Percentiles rank a stretch among this genome's conserved stretches.
phyloP scores from a whole-genome alignment of 768 basidiomycete species.

The Xerocomellus chrysenteron region DNA sequence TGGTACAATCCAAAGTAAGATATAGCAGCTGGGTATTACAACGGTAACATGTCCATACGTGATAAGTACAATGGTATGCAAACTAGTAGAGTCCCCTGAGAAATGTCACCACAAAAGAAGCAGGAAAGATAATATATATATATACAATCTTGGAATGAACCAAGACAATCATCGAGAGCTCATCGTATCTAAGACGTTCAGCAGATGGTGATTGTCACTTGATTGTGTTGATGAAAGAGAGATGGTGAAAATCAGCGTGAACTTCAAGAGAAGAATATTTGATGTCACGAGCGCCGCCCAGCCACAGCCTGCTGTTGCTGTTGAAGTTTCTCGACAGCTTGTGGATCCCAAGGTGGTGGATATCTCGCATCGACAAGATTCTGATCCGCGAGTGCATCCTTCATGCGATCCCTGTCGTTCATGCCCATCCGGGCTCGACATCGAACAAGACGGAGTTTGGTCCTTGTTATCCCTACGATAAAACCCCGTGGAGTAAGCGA shows the following conservation, averaged over 20 bases:
- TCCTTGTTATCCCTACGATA: slow-evolving; percentile 73
- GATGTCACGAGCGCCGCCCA: slow-evolving; percentile 8
- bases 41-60: neutral
- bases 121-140: neutral
- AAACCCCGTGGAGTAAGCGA: neutral
- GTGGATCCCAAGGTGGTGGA: slow-evolving; percentile 72
- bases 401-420: slow-evolving; percentile 68
- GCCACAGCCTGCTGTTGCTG: slow-evolving; percentile 25
- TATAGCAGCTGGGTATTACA: slow-evolving; percentile 27
- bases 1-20: slow-evolving; percentile 11
- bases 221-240: neutral
- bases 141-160: neutral
- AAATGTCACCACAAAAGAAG: neutral
- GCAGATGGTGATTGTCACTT: neutral
- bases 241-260: neutral
- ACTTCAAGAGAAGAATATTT: neutral
- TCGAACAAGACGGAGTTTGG: slow-evolving; percentile 77
- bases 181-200: slow-evolving; percentile 1
- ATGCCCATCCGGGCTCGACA: slow-evolving; percentile 77
- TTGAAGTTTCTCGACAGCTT: slow-evolving; percentile 33
- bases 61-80: slow-evolving; percentile 17
- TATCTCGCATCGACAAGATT: slow-evolving; percentile 71
- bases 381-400: slow-evolving; percentile 75
- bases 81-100: slow-evolving; percentile 7
- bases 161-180: neutral